Conservation (phyloP, 148 eudicot species). For the Hydrangea macrophylla region DNA sequence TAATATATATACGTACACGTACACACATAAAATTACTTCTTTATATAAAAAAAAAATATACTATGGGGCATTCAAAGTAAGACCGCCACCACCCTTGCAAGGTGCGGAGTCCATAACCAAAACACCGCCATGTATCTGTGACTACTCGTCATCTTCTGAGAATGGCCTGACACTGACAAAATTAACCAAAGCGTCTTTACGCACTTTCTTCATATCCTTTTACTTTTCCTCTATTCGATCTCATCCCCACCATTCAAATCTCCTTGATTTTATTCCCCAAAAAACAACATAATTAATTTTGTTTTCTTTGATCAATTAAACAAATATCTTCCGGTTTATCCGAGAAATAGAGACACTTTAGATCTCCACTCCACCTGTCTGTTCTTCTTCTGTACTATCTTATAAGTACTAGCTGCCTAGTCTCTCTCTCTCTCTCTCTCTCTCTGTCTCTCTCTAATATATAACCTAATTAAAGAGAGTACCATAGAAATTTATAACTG, state of each 20-base stretch:
- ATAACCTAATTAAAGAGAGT: background rate
- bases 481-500: too few species aligned
- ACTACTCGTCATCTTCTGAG: constrained; percentile 30
- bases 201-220: constrained; percentile 2
- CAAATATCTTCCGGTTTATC: background rate
- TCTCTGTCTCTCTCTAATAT: background rate
- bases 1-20: too few species aligned
- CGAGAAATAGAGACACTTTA: constrained; percentile 2
- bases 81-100: too few species aligned
- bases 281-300: background rate
- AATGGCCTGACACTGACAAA: constrained; percentile 34
- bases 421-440: too few species aligned
- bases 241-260: background rate
- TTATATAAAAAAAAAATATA: too few species aligned
- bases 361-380: background rate
- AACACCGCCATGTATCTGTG: constrained; percentile 30
- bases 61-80: background rate
- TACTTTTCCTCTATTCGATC: constrained; percentile 13
- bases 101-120: constrained; percentile 8
- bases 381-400: too few species aligned
- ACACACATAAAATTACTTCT: too few species aligned
- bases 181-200: background rate
- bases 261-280: background rate
- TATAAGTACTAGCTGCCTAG: too few species aligned
- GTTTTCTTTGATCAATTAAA: background rate